Evolutionary conservation across 805 yeast genomes (phyloP), one percentile per base, ranked within the genome.

Genomic region (Pichia ethanolica): DNA sequence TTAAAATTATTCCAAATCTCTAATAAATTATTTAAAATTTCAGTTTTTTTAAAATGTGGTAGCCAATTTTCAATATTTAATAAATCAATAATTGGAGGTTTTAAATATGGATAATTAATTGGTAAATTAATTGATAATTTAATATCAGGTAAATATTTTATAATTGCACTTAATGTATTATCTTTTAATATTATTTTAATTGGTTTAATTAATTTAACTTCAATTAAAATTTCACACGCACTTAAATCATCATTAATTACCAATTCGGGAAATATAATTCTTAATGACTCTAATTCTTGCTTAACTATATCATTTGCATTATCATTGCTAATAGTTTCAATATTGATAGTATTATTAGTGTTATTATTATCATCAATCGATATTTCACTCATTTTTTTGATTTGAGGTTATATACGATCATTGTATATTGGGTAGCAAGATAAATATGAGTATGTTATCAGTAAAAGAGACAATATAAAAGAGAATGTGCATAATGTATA

Each of bases 261-360:
- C 5, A 62, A 56, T 46, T 75, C 73, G 1, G 75, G 75, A 51
- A 63, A 77, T 1, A 76, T 76, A 0, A 71, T 69, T 43, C 49
- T 47, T 39, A 76, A 52, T 5, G 72, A 67, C 37, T 65, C 70
- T 14, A 77, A 60, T 51, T 76, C 79, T 51, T 73, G 72, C 1
- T 44, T 38, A 14, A 51, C 48, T 27, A 35, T 39, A 35, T 47
- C 42, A 25, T 13, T 6, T 37, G 10, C 39, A 37, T 9, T 37
- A 7, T 20, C 20, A 20, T 20, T 20, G 20, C 20, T 20, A 20
- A 20, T 20, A 20, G 20, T 20, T 20, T 20, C 20, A 20, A 20
- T 20, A 3, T 20, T 20, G 20, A 20, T 20, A 3, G 3, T 20
- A 20, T 20, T 20, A 20, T 20, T 20, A 20, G 20, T 20, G n/a